A percentile compares a stretch with the other conserved stretches of the same genome.
Conservation (phyloP, 1,284 basidiomycete species). For the Amylostereum areolatum region DNA sequence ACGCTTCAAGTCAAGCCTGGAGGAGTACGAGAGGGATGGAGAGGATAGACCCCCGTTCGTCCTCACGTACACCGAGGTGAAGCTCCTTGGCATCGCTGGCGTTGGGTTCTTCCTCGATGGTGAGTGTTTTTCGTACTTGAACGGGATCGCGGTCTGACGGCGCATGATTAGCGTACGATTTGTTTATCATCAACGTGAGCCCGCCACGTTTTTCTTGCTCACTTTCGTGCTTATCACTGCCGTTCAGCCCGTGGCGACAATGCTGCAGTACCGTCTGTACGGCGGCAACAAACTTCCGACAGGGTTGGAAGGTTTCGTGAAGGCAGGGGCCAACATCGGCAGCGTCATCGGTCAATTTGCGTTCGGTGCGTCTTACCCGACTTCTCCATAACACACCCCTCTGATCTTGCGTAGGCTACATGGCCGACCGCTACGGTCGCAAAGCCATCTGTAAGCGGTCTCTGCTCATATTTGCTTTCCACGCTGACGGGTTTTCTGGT, state of each 20-base stretch:
- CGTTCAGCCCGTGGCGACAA: conserved; percentile 60
- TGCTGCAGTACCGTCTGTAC: conserved; percentile 72
- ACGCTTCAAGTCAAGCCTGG: conserved; percentile 25
- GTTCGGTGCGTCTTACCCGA: background rate
- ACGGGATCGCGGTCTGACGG: background rate
- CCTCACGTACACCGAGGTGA: conserved; percentile 44
- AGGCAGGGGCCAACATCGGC: conserved; percentile 68
- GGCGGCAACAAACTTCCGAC: conserved; percentile 45
- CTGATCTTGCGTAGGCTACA: conserved; percentile 26
- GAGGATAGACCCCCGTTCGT: conserved; percentile 38
- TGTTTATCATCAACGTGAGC: conserved; percentile 73
- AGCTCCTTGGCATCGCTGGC: conserved; percentile 55
- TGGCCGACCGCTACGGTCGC: conserved; percentile 63
- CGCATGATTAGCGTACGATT: conserved; percentile 51
- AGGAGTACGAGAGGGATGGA: conserved; percentile 40
- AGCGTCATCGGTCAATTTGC: conserved; percentile 71
- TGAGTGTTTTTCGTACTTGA: conserved; percentile 18
- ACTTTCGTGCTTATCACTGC: background rate
- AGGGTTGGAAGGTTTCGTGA: conserved; percentile 58
- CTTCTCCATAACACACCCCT: background rate
- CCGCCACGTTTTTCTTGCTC: background rate
- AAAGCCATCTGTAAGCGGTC: conserved; percentile 52
- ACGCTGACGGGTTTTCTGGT: background rate
- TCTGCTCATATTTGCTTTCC: background rate
- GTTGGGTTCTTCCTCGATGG: conserved; percentile 70